Evolutionary conservation across 495 filamentous ascomycete genomes (phyloP).

Genomic region (Jackrogersella minutella): DNA sequence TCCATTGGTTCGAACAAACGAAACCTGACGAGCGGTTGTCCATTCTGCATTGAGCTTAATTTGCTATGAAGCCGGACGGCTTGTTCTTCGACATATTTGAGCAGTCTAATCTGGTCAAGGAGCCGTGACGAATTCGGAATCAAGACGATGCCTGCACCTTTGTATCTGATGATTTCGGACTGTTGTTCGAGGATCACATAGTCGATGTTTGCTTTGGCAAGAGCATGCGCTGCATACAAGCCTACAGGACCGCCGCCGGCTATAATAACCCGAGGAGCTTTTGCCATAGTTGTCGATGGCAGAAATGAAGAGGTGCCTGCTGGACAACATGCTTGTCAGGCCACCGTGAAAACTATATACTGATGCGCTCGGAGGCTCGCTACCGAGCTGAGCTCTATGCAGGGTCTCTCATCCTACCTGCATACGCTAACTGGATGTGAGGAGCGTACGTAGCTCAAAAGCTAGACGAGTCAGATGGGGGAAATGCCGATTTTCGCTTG

Average conservation of each 20-base stretch:
- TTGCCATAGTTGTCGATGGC: neutral
- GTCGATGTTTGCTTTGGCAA: constrained; percentile 54
- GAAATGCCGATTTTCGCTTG: too few relatives aligned
- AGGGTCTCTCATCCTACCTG: too few relatives aligned
- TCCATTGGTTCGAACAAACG: constrained; percentile 8
- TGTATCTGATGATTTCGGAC: constrained; percentile 46
- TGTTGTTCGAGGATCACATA: constrained; percentile 58
- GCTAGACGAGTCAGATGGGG: too few relatives aligned
- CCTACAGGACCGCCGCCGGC: constrained; percentile 60
- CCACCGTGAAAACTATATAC: too few relatives aligned
- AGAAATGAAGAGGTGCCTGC: neutral
- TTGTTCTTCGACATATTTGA: constrained; percentile 29
- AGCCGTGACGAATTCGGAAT: constrained; percentile 43
- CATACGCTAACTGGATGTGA: too few relatives aligned
- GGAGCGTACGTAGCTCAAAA: too few relatives aligned
- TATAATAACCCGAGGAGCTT: constrained; percentile 46
- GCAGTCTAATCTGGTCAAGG: constrained; percentile 51
- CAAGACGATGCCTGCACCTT: constrained; percentile 48
- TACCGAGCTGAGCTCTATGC: too few relatives aligned
- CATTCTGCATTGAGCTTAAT: constrained; percentile 14
- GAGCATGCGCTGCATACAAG: constrained; percentile 55
- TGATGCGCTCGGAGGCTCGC: too few relatives aligned
- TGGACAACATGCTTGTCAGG: too few relatives aligned
- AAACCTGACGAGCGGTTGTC: neutral
- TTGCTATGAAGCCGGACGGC: neutral